Conservation (phyloP, 2,329 filamentous ascomycete species). For the Neonectria faginata region DNA sequence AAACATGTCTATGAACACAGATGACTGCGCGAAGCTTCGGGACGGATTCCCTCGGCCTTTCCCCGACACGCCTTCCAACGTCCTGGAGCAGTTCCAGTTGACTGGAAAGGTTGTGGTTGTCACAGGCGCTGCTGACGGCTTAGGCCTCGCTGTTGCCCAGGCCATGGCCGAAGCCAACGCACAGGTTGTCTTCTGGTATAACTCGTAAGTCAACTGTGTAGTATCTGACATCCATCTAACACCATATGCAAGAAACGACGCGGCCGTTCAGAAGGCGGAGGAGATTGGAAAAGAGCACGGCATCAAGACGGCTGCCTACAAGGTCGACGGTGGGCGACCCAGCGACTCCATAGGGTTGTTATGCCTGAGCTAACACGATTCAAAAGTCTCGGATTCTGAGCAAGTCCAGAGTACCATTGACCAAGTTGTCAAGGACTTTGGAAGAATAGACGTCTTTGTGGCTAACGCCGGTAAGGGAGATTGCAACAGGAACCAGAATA, state of each 20-base stretch:
- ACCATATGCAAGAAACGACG: constrained; percentile 41
- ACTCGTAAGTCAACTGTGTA: constrained; percentile 39
- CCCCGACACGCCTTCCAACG: constrained; percentile 49
- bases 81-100: constrained; percentile 58
- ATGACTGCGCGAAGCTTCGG: constrained; percentile 38
- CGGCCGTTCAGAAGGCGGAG: constrained; percentile 52
- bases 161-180: constrained; percentile 60
- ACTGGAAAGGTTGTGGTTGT: constrained; percentile 57
- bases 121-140: constrained; percentile 59
- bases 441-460: constrained; percentile 43
- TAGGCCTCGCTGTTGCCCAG: constrained; percentile 58
- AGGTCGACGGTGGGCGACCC: constrained; percentile 52
- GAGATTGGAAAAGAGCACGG: constrained; percentile 49
- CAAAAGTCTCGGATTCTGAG: constrained; percentile 55
- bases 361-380: background rate
- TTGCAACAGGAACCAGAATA: constrained; percentile 50
- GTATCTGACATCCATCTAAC: background rate
- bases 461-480: constrained; percentile 46
- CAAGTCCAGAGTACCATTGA: constrained; percentile 36
- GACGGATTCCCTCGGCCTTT: constrained; percentile 44
- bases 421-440: constrained; percentile 40
- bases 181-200: constrained; percentile 53
- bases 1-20: constrained; percentile 46
- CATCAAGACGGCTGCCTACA: constrained; percentile 55
- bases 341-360: background rate